Conservation (phyloP, 139 green algal genomes). For the Volvox africanus region DNA sequence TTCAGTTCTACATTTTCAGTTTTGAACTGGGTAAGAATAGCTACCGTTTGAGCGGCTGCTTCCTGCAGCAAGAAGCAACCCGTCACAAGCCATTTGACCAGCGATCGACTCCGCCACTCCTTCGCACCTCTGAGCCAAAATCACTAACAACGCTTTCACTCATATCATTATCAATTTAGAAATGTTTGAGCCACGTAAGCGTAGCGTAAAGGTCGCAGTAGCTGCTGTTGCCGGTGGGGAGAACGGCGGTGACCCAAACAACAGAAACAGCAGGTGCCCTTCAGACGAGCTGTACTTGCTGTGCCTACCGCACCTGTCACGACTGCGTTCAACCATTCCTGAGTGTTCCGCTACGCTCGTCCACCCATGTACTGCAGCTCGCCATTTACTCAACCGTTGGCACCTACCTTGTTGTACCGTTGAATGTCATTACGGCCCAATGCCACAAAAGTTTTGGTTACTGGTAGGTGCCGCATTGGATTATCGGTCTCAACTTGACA, state of each 20-base stretch:
- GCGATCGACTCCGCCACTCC: not conserved
- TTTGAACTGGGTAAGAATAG: conserved; percentile 49
- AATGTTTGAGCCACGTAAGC: not conserved
- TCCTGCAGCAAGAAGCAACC: conserved; percentile 44
- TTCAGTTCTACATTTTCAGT: conserved; percentile 68
- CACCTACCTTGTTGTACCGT: too few relatives aligned
- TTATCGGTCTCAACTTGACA: too few relatives aligned
- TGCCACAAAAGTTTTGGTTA: too few relatives aligned
- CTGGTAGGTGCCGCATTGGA: too few relatives aligned
- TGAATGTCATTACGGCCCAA: too few relatives aligned
- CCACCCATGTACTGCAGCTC: too few relatives aligned
- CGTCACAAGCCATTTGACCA: not conserved
- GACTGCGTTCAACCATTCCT: too few relatives aligned
- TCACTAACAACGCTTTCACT: conserved; percentile 47
- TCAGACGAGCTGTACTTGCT: too few relatives aligned
- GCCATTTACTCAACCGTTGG: too few relatives aligned
- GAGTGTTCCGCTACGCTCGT: too few relatives aligned
- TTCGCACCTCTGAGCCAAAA: conserved; percentile 41
- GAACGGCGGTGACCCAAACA: not conserved
- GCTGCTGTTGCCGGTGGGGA: not conserved
- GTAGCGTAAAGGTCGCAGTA: conserved; percentile 9
- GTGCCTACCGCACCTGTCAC: too few relatives aligned
- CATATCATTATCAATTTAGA: conserved; percentile 5
- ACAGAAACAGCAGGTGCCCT: not conserved
- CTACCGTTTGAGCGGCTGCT: conserved; percentile 36